Evolutionary conservation across 1,139 yeast genomes (phyloP).

Genomic region (Sugiyamaella paludigena): DNA sequence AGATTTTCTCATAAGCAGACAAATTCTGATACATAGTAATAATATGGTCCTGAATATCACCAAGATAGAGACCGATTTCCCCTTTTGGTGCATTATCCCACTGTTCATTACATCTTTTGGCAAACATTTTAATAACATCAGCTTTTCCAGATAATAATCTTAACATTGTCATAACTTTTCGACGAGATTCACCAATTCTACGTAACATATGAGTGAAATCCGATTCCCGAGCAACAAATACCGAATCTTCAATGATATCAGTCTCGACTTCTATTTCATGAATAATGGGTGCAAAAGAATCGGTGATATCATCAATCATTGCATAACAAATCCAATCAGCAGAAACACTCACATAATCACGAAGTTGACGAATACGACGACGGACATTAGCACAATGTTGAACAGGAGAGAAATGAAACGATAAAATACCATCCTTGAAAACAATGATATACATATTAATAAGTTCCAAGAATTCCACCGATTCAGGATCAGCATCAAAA

Average conservation of each 20-base stretch:
- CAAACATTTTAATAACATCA: slow-evolving; percentile 95
- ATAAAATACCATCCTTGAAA: slow-evolving; percentile 75
- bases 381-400: slow-evolving; percentile 84
- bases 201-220: slow-evolving; percentile 67
- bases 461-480: slow-evolving; percentile 82
- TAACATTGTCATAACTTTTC: slow-evolving; percentile 90
- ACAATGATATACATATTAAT: slow-evolving; percentile 86
- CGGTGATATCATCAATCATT: slow-evolving; percentile 88
- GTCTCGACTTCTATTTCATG: slow-evolving; percentile 87
- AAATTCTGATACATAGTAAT: slow-evolving; percentile 93
- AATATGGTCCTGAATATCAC: slow-evolving; percentile 97
- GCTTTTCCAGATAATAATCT: slow-evolving; percentile 91
- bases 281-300: slow-evolving; percentile 88
- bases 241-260: slow-evolving; percentile 86
- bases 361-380: slow-evolving; percentile 83
- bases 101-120: slow-evolving; percentile 87
- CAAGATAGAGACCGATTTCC: slow-evolving; percentile 64
- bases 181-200: slow-evolving; percentile 82
- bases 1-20: slow-evolving; percentile 85
- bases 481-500: slow-evolving; percentile 64
- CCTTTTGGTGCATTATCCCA: slow-evolving; percentile 42
- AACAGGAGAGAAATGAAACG: slow-evolving; percentile 84
- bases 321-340: slow-evolving; percentile 97
- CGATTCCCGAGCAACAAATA: slow-evolving; percentile 57
- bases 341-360: slow-evolving; percentile 82